These are phyloP conservation scores for Ceratocystis colombiana DNA, from an alignment of 2,329 filamentous ascomycete species.

Conservation along the genomic window DNA sequence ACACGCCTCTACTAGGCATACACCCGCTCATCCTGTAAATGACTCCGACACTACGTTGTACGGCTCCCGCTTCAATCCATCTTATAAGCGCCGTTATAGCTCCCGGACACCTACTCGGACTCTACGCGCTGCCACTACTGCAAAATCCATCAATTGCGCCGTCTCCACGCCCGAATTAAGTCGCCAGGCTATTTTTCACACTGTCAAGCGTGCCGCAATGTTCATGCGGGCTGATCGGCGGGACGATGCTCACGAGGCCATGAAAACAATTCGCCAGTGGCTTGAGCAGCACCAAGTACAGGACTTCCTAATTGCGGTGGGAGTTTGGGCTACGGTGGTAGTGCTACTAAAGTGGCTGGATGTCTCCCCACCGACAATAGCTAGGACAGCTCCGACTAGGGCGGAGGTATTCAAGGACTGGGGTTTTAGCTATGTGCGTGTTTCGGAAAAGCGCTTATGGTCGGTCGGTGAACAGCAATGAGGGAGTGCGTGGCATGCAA, in stretches of 20 bases:
- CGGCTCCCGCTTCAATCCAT: slow-evolving; percentile 19
- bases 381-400: not conserved
- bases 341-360: slow-evolving; percentile 11
- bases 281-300: slow-evolving; percentile 10
- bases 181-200: not conserved
- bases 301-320: slow-evolving; percentile 8
- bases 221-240: slow-evolving; percentile 15
- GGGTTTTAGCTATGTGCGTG: slow-evolving; percentile 18
- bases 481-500: not conserved
- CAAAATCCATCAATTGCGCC: too few relatives aligned
- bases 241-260: slow-evolving; percentile 4
- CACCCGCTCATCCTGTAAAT: not conserved
- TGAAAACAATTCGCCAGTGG: not conserved
- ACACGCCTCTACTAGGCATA: not conserved
- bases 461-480: not conserved
- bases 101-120: not conserved
- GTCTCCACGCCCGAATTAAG: not conserved
- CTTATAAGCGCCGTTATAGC: not conserved
- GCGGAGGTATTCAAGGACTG: not conserved
- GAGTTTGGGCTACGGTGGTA: slow-evolving; percentile 12
- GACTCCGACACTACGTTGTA: slow-evolving; percentile 1
- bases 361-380: not conserved
- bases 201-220: not conserved
- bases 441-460: slow-evolving; percentile 9
- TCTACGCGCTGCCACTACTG: not conserved